Conservation (phyloP, 148 eudicot species). For the Limonium bicolor region DNA sequence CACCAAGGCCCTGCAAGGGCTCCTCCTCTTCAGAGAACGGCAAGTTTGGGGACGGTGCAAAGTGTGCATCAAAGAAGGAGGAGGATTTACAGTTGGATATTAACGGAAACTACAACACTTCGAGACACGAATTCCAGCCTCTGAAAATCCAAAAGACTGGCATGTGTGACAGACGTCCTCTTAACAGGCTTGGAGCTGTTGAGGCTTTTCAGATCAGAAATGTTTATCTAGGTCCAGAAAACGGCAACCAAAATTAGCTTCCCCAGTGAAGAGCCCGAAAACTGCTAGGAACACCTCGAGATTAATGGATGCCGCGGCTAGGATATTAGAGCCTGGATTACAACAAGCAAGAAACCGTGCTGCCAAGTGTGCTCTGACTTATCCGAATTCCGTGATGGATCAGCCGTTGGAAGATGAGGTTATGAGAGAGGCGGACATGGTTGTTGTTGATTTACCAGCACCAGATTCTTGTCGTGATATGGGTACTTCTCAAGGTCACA, state of each 20-base stretch:
- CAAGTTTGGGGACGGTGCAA: constrained; percentile 4
- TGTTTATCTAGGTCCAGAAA: constrained; percentile 64
- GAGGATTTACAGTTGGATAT: constrained; percentile 21
- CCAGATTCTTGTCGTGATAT: constrained; percentile 8
- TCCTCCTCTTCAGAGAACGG: constrained; percentile 10
- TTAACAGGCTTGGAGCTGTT: constrained; percentile 68
- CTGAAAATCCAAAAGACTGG: constrained; percentile 89
- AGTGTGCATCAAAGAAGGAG: constrained; percentile 10
- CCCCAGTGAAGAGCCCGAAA: constrained; percentile 74
- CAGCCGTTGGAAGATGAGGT: constrained; percentile 3
- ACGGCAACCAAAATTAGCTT: constrained; percentile 38
- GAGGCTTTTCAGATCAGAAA: constrained; percentile 52
- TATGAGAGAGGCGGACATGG: constrained; percentile 21
- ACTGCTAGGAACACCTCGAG: constrained; percentile 27
- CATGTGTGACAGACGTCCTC: constrained; percentile 30
- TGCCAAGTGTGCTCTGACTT: constrained; percentile 53
- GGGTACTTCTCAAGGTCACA: constrained; percentile 18
- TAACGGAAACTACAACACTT: no score
- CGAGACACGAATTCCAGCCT: constrained; percentile 39
- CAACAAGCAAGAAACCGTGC: constrained; percentile 46
- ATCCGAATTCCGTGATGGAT: constrained; percentile 17
- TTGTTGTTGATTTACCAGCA: constrained; percentile 6
- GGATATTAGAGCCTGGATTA: constrained; percentile 83
- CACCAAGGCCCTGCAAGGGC: constrained; percentile 18
- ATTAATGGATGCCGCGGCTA: constrained; percentile 77